A percentile compares a stretch with the other conserved stretches of the same genome.
Conservation (phyloP, 2,329 filamentous ascomycete genomes). For the Penicillium sp. region DNA sequence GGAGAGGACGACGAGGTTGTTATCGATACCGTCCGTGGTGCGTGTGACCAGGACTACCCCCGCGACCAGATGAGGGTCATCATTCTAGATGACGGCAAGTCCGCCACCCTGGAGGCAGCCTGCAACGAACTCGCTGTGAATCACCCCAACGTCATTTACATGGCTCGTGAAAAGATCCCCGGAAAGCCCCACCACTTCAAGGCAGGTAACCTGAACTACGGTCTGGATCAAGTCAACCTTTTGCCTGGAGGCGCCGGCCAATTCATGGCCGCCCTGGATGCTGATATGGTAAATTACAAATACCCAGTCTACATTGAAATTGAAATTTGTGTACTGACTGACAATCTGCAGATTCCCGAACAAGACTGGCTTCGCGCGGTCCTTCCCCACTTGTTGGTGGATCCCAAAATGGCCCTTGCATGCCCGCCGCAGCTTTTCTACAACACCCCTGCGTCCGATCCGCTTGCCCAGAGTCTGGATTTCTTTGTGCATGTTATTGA, state of each 20-base stretch:
- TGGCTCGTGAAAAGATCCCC: conserved; percentile 42
- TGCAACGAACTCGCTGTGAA: conserved; percentile 35
- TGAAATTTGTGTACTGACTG: conserved; percentile 5
- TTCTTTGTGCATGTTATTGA: conserved; percentile 58
- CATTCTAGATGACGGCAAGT: conserved; percentile 42
- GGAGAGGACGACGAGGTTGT: conserved; percentile 45
- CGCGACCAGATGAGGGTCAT: conserved; percentile 38
- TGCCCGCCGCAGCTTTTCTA: conserved; percentile 64
- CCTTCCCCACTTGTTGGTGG: conserved; percentile 57
- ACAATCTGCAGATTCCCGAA: conserved; percentile 53
- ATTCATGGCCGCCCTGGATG: conserved; percentile 63
- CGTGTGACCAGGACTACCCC: conserved; percentile 43
- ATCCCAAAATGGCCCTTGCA: conserved; percentile 58
- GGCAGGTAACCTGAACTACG: conserved; percentile 64
- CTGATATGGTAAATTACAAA: conserved; percentile 55
- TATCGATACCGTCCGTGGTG: conserved; percentile 41
- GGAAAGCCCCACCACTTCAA: conserved; percentile 55
- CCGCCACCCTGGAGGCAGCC: conserved; percentile 33
- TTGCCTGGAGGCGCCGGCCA: conserved; percentile 56
- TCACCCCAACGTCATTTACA: conserved; percentile 45
- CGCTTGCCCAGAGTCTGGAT: conserved; percentile 57
- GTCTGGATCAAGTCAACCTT: conserved; percentile 50
- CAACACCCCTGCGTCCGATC: conserved; percentile 59
- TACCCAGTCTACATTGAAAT: not conserved
- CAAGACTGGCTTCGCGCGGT: conserved; percentile 58